Base-by-base conservation (phyloP, 2,329 filamentous ascomycete genomes). In the Arthroderma sp. region DNA sequence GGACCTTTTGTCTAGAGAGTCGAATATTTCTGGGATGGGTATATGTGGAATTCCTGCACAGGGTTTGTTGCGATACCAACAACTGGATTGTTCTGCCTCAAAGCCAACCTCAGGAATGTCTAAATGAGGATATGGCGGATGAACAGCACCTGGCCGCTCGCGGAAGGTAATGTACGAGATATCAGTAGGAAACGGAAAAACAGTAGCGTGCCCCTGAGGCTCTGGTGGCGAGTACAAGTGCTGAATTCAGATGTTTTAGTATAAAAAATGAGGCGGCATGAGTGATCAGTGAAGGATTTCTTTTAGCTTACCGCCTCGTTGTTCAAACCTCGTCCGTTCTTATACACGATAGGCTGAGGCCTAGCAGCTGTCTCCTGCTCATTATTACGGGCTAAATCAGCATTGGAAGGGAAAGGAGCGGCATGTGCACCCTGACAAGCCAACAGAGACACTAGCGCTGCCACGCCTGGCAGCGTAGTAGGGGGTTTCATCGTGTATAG, bases 131-230 rank as follows among this genome's bases (percentile, higher is more conserved):
- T 33, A 19, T 19, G 41, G 17, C 19, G 54, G 57, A 28, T 59
- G 57, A 41, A 38, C 33, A 25, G 41, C 19, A 13, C 57, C 57
- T n/a, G 54, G 35, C 19, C 19, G 35, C 1, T 28, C 19, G 15
- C 35, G n/a, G 54, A 59, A 59, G 7, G 44, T 47, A 11, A 56
- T 21, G 47, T 58, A 56, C 8, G 44, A 44, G 21, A 58, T 58
- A 13, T 58, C 31, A 13, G 62, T 60, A 25, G 67, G 65, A 31
- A 68, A 69, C 21, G 70, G 68, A 56, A 59, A 59, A 44, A 64
- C 52, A 17, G 62, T 59, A 28, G 43, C 3, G 17, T 55, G 57
- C 4, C 54, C 57, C 23, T 56, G 52, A 15, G 52, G 52, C 31
- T 61, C 60, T 39, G 59, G 35, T 11, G 44, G 44, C 17, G 33